Evolutionary conservation across 441 rosid genomes (phyloP), one percentile per base, ranked within the genome.

Genomic region (Macaranga tanarius): DNA sequence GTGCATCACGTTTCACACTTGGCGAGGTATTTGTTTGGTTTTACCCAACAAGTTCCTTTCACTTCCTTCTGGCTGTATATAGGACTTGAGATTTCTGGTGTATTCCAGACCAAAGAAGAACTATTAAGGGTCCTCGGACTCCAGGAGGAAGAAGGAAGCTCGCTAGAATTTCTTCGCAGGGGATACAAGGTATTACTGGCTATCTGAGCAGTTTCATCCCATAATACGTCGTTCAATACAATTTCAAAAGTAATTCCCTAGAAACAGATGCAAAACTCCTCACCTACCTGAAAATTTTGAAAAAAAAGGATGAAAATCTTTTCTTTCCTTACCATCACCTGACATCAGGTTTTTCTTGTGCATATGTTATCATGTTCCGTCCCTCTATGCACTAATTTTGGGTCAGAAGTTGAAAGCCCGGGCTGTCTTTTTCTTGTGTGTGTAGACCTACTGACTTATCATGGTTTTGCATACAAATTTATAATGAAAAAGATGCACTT

Each of bases 71-170:
- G 57, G 56, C 50, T 57, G 56, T 28, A 63, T 64, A 54, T 73
- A 52, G 71, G 38, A 1, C 13, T 54, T 66, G 28, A 69, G 58
- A 28, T 72, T 59, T 67, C 56, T 66, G 48, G 52, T 62, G 56
- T 77, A 56, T 65, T 80, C 58, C 81, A 94, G 97, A 92, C 97
- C 62, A 94, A 94, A 81, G 99, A 92, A 78, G 99, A 94, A 83
- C 82, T 92, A 59, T 70, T 92, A 83, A 89, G 92, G 85, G 93
- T 92, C 69, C 84, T 94, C 45, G 99, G 97, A 77, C 81, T 94
- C 76, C 92, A 92, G 75, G 97, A 94, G 79, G 94, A 92, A 77
- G 80, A 87, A 82, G 97, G 99, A 82, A 94, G 97, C 83, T 89
- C 96, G 45, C 85, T 94, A 47, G 89, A 89, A 79, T 94, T 92